Evolutionary conservation across 2,329 filamentous ascomycete species (phyloP).

Genomic region (Clarireedia monteithiana): DNA sequence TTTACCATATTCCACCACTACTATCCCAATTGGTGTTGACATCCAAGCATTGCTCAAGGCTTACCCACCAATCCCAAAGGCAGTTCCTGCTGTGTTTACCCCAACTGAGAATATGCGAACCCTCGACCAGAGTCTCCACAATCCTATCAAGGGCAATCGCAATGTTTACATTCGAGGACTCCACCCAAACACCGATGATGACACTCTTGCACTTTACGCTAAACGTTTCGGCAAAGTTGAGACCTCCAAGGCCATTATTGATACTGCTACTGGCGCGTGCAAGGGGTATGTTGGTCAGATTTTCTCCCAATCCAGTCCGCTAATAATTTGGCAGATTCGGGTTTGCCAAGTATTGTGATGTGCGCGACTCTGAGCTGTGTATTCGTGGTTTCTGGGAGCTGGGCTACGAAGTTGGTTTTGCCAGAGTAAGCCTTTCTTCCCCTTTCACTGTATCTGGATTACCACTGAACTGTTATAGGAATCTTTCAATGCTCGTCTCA

Average conservation of each 20-base stretch:
- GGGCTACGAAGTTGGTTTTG: conserved; percentile 96
- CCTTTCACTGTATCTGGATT: conserved; percentile 3
- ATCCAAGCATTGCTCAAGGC: conserved; percentile 61
- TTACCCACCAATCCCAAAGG: conserved; percentile 76
- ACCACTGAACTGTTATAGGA: conserved; percentile 49
- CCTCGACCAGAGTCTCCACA: conserved; percentile 88
- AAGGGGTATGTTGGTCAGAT: conserved; percentile 64
- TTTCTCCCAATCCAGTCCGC: background rate
- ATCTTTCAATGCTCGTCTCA: conserved; percentile 96
- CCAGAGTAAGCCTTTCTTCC: conserved; percentile 53
- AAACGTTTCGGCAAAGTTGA: conserved; percentile 87
- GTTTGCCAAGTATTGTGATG: conserved; percentile 90
- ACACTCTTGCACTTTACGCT: conserved; percentile 75
- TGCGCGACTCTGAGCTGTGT: conserved; percentile 85
- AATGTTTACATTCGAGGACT: conserved; percentile 98
- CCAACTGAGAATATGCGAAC: conserved; percentile 81
- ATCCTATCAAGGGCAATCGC: conserved; percentile 82
- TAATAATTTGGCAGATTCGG: conserved; percentile 60
- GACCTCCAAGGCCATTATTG: conserved; percentile 97
- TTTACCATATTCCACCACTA: conserved; percentile 27
- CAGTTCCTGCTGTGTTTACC: conserved; percentile 83
- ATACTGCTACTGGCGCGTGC: conserved; percentile 85
- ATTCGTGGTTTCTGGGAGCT: conserved; percentile 92
- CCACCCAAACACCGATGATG: conserved; percentile 89
- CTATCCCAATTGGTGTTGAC: conserved; percentile 27